Evolutionary conservation across 75 land plant genomes (phyloP).

Genomic region (Selaginella tamariscina): DNA sequence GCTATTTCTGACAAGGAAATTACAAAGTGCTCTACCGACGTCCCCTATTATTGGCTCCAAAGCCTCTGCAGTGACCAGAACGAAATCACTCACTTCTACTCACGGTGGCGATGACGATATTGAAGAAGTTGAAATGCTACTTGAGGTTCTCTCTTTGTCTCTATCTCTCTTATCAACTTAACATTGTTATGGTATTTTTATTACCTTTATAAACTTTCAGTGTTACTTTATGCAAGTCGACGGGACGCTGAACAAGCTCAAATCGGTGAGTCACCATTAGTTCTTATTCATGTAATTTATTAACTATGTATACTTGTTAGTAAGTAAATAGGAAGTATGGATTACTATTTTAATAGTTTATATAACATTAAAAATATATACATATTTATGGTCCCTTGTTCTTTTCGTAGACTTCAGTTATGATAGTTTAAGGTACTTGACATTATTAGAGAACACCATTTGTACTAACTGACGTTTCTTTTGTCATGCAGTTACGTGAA

Average conservation of each 20-base stretch:
- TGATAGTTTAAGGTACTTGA: too few species aligned
- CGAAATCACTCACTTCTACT: constrained; percentile 47
- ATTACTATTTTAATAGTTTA: too few species aligned
- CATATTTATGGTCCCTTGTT: too few species aligned
- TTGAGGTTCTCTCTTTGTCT: constrained; percentile 47
- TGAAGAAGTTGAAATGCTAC: constrained; percentile 94
- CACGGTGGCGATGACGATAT: constrained; percentile 61
- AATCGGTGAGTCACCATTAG: constrained; percentile 39
- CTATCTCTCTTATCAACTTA: neutral
- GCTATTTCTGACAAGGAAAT: constrained; percentile 79
- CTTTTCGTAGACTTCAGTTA: too few species aligned
- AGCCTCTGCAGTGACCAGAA: constrained; percentile 74
- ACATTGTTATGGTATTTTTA: neutral
- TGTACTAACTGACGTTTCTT: too few species aligned
- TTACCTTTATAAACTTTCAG: constrained; percentile 32
- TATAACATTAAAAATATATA: too few species aligned
- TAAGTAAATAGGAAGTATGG: too few species aligned
- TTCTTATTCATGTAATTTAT: neutral
- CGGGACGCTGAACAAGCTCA: constrained; percentile 84
- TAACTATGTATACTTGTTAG: neutral
- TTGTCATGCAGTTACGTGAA: constrained; percentile 70
- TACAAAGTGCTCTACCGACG: constrained; percentile 41
- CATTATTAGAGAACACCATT: too few species aligned
- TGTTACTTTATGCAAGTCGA: constrained; percentile 99
- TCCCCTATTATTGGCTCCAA: constrained; percentile 91